Evolutionary conservation across 495 filamentous ascomycete genomes (phyloP), one percentile per base, ranked within the genome.

Genomic region (Penicillium salamii): DNA sequence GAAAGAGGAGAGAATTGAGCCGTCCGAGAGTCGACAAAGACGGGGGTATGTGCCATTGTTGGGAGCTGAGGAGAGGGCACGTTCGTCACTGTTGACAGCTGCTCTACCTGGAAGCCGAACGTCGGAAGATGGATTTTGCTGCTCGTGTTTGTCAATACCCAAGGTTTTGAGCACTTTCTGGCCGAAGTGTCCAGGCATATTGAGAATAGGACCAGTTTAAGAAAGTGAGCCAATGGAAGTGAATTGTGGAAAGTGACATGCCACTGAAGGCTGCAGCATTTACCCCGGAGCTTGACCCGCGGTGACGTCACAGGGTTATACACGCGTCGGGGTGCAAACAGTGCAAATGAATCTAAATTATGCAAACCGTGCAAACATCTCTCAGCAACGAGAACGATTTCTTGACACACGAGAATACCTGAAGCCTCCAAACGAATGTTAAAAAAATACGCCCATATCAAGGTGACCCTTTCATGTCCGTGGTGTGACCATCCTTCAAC

Each of bases 11-110:
- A 76, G 60, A 17, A 76, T 67, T 4, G 67, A 62, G 12, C 69
- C 70, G 33, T 76, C 71, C 2, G 58, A 53, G 7, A 75, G 56
- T 17, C 65, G 59, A 13, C 67, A 65, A 3, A 70, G 61, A 18
- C 74, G 68, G 11, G 71, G 64, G 36, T 74, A 72, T 7, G 69
- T 73, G 38, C 63, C 74, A 11, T 72, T 63, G 54, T 67, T 61
- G 8, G 66, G 71, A 1, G 74, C 68, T 50, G 62, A 74, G 20
- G 65, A 65, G 12, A 76, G 46, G 20, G 54, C 42, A 23, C 68
- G 70, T 41, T 76, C 72, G 20, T 74, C 69, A 36, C 68, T 50
- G 54, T 72, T 59, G 46, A 74, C 49, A 7, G 56, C 13, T 8
- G 53, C 49, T 17, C 54, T 52, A 29, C 66, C 64, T 5, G 56